These are phyloP conservation scores for Dictyophora rubrovolvata DNA, from an alignment of 768 basidiomycete genomes.

Conservation along the genomic window DNA sequence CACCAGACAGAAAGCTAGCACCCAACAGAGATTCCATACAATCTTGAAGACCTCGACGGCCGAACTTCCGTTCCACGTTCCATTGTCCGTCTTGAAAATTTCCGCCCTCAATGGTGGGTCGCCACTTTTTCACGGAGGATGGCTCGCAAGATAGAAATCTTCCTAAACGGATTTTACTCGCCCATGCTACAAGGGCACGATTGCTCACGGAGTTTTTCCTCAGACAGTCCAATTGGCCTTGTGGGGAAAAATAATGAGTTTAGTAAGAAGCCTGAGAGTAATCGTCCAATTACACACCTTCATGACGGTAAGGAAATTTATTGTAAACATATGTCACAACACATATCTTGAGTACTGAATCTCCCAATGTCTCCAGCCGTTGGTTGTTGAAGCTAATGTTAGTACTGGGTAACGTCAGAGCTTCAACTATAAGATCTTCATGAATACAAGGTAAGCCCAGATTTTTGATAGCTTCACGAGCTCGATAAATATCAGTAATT, in stretches of 20 bases:
- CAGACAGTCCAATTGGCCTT: slow-evolving; percentile 53
- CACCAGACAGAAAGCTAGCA: slow-evolving; percentile 64
- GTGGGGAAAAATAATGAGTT: neutral
- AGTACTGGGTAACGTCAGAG: slow-evolving; percentile 64
- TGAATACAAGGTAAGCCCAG: slow-evolving; percentile 54
- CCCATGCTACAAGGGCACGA: slow-evolving; percentile 54
- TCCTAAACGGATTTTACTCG: slow-evolving; percentile 53
- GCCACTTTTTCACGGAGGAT: slow-evolving; percentile 47
- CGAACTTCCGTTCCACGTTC: slow-evolving; percentile 37
- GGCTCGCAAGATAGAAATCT: slow-evolving; percentile 52
- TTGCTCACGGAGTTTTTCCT: slow-evolving; percentile 63
- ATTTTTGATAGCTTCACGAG: slow-evolving; percentile 35
- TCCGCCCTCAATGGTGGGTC: slow-evolving; percentile 33
- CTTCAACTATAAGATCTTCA: slow-evolving; percentile 54
- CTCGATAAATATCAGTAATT: slow-evolving; percentile 57
- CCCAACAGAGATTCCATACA: slow-evolving; percentile 83
- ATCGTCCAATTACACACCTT: slow-evolving; percentile 29
- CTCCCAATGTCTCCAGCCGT: slow-evolving; percentile 79
- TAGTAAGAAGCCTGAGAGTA: neutral
- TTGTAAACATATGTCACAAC: slow-evolving; percentile 71
- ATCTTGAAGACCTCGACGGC: slow-evolving; percentile 70
- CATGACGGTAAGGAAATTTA: slow-evolving; percentile 65
- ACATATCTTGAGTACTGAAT: slow-evolving; percentile 69
- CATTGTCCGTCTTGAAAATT: slow-evolving; percentile 19
- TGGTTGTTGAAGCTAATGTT: slow-evolving; percentile 66